Conservation (phyloP, 78 protist species). For the Parvularia atlantis region DNA sequence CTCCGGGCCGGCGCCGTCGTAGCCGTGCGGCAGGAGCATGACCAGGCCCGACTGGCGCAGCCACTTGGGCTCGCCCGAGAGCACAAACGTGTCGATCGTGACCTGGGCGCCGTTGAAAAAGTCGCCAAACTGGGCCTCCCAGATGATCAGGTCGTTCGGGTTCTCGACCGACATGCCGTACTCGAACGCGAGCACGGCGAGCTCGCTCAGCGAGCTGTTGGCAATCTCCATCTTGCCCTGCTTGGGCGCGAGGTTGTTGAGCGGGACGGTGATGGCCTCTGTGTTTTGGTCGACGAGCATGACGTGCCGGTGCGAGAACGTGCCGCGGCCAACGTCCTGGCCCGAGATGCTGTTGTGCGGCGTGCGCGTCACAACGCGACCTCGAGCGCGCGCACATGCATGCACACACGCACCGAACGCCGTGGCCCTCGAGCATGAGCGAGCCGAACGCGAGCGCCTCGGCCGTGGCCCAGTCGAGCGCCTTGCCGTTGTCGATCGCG, state of each 20-base stretch:
- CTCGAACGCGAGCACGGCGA: conserved; percentile 83
- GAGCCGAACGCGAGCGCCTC: conserved; percentile 87
- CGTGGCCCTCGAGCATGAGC: conserved; percentile 40
- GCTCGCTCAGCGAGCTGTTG: conserved; percentile 49
- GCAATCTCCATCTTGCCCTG: background rate
- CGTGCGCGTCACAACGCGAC: too few species aligned
- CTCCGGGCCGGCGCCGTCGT: conserved; percentile 89
- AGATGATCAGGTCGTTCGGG: conserved; percentile 69
- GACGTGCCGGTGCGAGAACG: conserved; percentile 84
- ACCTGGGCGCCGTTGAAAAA: conserved; percentile 79
- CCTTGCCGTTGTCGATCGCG: conserved; percentile 22
- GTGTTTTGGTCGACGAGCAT: conserved; percentile 47
- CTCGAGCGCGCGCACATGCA: background rate
- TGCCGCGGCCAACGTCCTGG: conserved; percentile 90
- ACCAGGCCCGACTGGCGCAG: conserved; percentile 56
- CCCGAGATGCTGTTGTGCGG: too few species aligned
- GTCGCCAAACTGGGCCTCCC: conserved; percentile 95
- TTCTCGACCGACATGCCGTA: conserved; percentile 60
- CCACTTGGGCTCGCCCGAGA: conserved; percentile 55
- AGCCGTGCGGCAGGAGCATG: conserved; percentile 82
- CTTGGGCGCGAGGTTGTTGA: conserved; percentile 12
- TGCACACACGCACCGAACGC: conserved; percentile 13
- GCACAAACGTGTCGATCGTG: conserved; percentile 65
- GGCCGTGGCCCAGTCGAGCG: conserved; percentile 85
- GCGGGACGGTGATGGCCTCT: conserved; percentile 28